Percentiles rank a stretch among this genome's conserved stretches.
Evolutionary conservation across 164 flowering plant genomes (phyloP).

Genomic region (Nymphaea colorata): DNA sequence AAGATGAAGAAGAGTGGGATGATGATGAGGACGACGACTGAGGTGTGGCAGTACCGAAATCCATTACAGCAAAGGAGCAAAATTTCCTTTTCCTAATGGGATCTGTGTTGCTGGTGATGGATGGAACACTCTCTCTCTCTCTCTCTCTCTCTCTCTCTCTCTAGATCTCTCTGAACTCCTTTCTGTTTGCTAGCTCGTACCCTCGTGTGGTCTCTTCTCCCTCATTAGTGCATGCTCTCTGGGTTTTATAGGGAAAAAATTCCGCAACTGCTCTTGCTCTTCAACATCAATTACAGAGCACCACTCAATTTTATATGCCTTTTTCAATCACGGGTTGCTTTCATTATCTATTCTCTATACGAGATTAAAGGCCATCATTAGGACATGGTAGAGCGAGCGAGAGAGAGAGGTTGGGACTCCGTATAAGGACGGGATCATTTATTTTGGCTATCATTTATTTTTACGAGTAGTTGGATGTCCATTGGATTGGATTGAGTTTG

Average conservation of each 20-base stretch:
- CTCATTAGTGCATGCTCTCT: neutral
- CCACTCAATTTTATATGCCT: neutral
- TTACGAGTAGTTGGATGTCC: no score
- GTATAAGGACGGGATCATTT: no score
- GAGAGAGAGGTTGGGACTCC: neutral
- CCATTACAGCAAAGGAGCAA: slow-evolving; percentile 8
- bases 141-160: slow-evolving; percentile 3
- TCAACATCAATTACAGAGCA: neutral
- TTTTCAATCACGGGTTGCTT: neutral
- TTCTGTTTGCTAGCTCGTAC: no score
- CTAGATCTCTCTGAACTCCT: neutral
- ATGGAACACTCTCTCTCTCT: slow-evolving; percentile 1
- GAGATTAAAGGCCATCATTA: no score
- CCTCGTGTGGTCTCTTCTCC: neutral
- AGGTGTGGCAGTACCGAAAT: slow-evolving; percentile 3
- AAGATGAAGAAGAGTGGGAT: slow-evolving; percentile 12
- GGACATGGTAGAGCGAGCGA: neutral
- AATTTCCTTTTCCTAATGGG: neutral
- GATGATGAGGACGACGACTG: slow-evolving; percentile 5
- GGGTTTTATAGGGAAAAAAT: neutral
- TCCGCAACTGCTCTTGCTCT: neutral
- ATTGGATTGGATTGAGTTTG: no score
- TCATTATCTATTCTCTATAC: no score
- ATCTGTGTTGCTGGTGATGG: neutral
- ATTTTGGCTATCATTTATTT: no score